A percentile compares a stretch with the other conserved stretches of the same genome.
Conservation (phyloP, 306 rosid species). For the Corylus americana region DNA sequence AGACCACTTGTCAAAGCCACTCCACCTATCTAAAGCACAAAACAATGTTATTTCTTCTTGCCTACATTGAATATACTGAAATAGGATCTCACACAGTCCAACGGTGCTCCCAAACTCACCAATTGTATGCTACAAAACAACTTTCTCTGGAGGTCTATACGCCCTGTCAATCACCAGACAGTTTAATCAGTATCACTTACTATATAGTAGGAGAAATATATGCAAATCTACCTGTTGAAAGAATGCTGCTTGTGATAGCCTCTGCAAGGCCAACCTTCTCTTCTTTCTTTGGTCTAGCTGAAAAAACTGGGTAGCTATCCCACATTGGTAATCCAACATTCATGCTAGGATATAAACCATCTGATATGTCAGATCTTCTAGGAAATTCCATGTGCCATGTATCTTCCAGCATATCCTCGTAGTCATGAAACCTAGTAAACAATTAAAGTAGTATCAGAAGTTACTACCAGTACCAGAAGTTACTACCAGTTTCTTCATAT, state of each 20-base stretch:
- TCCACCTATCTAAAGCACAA: slow-evolving; percentile 75
- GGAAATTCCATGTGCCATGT: slow-evolving; percentile 84
- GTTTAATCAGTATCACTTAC: slow-evolving; percentile 27
- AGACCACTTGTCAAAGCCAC: slow-evolving; percentile 86
- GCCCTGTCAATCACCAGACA: slow-evolving; percentile 59
- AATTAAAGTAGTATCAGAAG: slow-evolving; percentile 16
- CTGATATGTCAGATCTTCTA: slow-evolving; percentile 75
- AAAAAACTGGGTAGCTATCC: slow-evolving; percentile 78
- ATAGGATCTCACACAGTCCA: slow-evolving; percentile 22
- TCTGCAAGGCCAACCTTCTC: slow-evolving; percentile 92
- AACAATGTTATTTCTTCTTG: slow-evolving; percentile 32
- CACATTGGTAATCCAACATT: slow-evolving; percentile 77
- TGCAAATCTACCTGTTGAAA: slow-evolving; percentile 63
- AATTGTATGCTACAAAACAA: slow-evolving; percentile 93
- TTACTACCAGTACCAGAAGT: background rate
- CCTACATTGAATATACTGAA: slow-evolving; percentile 25
- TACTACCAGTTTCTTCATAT: background rate
- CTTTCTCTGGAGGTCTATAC: slow-evolving; percentile 91
- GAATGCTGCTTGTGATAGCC: slow-evolving; percentile 89
- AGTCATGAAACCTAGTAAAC: slow-evolving; percentile 70
- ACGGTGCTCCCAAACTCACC: slow-evolving; percentile 54
- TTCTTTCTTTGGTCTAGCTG: slow-evolving; percentile 83
- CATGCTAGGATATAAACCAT: slow-evolving; percentile 62
- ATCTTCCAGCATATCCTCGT: slow-evolving; percentile 93
- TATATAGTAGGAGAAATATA: slow-evolving; percentile 13